Conservation (phyloP, 257 asterid species). For the Solanum medicagineum region DNA sequence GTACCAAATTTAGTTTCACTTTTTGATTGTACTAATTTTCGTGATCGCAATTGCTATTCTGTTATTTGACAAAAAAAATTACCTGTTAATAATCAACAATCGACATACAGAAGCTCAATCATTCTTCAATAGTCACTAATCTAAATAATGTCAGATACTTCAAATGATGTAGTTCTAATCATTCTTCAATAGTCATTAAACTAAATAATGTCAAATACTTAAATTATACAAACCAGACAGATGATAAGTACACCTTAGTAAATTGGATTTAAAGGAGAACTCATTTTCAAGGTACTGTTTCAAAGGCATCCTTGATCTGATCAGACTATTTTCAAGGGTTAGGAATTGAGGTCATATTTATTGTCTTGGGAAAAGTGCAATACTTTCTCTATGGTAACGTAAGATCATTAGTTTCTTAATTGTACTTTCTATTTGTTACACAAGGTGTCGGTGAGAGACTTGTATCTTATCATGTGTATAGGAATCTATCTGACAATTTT, state of each 20-base stretch:
- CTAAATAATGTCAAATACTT: not conserved
- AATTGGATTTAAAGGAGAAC: not conserved
- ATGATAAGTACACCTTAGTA: not conserved
- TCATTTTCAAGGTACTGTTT: not conserved
- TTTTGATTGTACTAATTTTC: not conserved
- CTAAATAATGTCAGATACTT: not conserved
- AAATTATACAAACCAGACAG: not conserved
- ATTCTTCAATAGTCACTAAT: not conserved
- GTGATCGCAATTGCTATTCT: not conserved
- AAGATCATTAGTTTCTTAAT: not conserved
- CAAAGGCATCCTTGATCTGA: not conserved
- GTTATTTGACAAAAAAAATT: not conserved
- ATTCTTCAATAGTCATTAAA: not conserved
- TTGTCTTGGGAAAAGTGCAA: not conserved
- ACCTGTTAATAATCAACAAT: not conserved
- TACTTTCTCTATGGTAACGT: not conserved
- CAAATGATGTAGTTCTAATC: not conserved
- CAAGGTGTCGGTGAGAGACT: not conserved
- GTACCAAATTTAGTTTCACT: not conserved
- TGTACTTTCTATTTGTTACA: not conserved
- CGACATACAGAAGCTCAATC: not conserved
- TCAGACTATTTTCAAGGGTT: not conserved
- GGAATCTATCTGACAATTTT: not conserved
- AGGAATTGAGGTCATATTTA: not conserved
- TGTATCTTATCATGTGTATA: not conserved